A percentile compares a stretch with the other conserved stretches of the same genome.
Conservation (phyloP, 257 asterid species). For the Cruciata laevipes region DNA sequence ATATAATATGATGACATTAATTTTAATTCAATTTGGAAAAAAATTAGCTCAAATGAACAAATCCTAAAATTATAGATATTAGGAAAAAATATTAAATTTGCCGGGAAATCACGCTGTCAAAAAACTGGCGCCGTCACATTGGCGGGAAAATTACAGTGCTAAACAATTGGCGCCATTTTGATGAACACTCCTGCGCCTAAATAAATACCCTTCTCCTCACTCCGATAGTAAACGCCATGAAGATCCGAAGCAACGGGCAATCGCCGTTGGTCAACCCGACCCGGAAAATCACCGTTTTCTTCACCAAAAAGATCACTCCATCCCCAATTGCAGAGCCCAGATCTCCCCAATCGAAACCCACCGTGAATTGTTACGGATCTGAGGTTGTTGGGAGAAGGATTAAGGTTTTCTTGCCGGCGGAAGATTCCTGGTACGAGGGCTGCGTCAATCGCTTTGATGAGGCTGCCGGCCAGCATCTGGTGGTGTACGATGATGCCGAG, state of each 20-base stretch:
- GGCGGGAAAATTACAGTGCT: too few relatives aligned
- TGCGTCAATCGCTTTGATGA: slow-evolving; percentile 53
- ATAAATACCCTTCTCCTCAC: too few relatives aligned
- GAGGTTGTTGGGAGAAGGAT: slow-evolving; percentile 58
- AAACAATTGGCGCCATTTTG: too few relatives aligned
- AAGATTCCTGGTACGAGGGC: slow-evolving; percentile 77
- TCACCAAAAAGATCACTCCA: slow-evolving; percentile 41
- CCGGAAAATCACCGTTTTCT: slow-evolving; percentile 75
- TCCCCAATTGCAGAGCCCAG: slow-evolving; percentile 23
- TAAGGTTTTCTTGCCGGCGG: slow-evolving; percentile 74
- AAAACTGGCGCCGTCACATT: too few relatives aligned
- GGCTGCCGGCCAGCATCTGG: slow-evolving; percentile 66
- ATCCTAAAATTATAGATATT: too few relatives aligned
- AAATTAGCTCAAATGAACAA: too few relatives aligned
- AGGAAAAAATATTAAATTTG: too few relatives aligned
- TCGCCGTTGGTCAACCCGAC: slow-evolving; percentile 82
- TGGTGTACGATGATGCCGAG: slow-evolving; percentile 75
- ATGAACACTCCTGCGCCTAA: too few relatives aligned
- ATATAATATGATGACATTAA: too few relatives aligned
- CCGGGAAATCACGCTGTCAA: too few relatives aligned
- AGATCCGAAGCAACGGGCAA: slow-evolving; percentile 62
- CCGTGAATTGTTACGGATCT: slow-evolving; percentile 28
- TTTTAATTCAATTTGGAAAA: too few relatives aligned
- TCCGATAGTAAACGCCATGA: not conserved
- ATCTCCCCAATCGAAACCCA: slow-evolving; percentile 28